phyloP scores from a whole-genome alignment of 257 asterid species.

The Handroanthus guayacan region DNA sequence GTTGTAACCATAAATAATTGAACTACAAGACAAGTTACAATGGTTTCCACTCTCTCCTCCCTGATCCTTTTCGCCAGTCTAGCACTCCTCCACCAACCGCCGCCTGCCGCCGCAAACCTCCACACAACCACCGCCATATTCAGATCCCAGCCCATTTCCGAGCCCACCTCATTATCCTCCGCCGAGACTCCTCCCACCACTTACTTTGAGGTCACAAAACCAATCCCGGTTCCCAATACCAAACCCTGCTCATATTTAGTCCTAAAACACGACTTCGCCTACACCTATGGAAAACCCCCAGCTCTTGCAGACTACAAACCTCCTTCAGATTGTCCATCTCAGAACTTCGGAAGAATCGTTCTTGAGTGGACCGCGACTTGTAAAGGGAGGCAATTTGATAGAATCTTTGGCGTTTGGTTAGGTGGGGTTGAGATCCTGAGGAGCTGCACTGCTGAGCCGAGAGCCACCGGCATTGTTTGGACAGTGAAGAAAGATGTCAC shows the following conservation, averaged over 20 bases:
- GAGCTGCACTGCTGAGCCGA: conserved; percentile 88
- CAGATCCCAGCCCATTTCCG: conserved; percentile 41
- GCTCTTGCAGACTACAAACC: conserved; percentile 56
- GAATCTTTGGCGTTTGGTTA: conserved; percentile 85
- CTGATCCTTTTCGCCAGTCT: conserved; percentile 36
- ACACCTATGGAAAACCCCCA: conserved; percentile 66
- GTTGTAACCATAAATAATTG: not conserved
- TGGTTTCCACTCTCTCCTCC: conserved; percentile 36
- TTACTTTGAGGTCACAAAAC: conserved; percentile 74
- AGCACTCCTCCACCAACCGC: conserved; percentile 42
- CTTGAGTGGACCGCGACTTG: conserved; percentile 74
- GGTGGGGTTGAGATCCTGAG: conserved; percentile 85
- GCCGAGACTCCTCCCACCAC: conserved; percentile 42
- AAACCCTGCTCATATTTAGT: conserved; percentile 59
- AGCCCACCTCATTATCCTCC: conserved; percentile 34
- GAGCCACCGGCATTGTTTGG: conserved; percentile 67
- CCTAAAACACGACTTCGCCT: conserved; percentile 69
- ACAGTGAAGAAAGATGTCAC: conserved; percentile 75
- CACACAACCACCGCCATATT: conserved; percentile 31
- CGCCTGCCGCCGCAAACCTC: conserved; percentile 48
- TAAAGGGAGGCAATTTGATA: conserved; percentile 79
- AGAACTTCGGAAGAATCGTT: conserved; percentile 53
- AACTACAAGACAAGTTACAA: conserved; percentile 12
- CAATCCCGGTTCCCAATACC: conserved; percentile 59
- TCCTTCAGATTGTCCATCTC: conserved; percentile 54